Base-by-base conservation (phyloP, 2,329 filamentous ascomycete genomes). In the Fusarium musae region DNA sequence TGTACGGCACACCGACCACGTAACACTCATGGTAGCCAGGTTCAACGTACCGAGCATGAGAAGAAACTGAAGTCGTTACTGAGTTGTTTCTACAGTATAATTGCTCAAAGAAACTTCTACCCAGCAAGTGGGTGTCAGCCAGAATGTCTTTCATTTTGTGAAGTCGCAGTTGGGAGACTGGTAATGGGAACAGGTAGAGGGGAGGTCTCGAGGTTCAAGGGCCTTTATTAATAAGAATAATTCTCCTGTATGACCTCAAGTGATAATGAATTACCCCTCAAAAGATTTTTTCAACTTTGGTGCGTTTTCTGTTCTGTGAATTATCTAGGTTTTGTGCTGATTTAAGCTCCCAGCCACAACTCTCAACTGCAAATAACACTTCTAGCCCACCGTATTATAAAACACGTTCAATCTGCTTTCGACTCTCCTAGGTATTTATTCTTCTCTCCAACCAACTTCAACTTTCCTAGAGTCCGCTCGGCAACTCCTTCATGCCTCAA, bases 141-240 rank as follows among this genome's bases (percentile, higher is more conserved):
- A 19, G n/a, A 44, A 12, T 44, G 3, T 44, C 10, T 26, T 26
- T 23, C 42, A 44, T 44, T 26, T 8, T 44, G 0, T 9, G 10
- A 11, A 26, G 23, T 19, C 10, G 11, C 3, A 44, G 42, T 4
- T 26, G 17, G 10, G 23, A 26, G 16, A 19, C 42, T 12, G 42
- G 10, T 19, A 6, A 0, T 9, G n/a, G 8, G 4, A 19, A 44
- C 0, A 26, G 0, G 16, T 9, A 26, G 17, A 5, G 10, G 17
- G 23, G 42, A 26, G 10, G 11, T 3, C 12, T 9, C 16, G 40
- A 44, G 23, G 23, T 12, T 1, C 10, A 26, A 1, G 42, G 42
- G 42, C 23, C 2, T 19, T 3, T 26, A 26, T 19, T 12, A 19
- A 44, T 44, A 26, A 12, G 0, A 44, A 19, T 12, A 9, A 4